These are phyloP conservation scores for Hydnum rufescens DNA, from an alignment of 768 basidiomycete genomes.

Conservation along the genomic window DNA sequence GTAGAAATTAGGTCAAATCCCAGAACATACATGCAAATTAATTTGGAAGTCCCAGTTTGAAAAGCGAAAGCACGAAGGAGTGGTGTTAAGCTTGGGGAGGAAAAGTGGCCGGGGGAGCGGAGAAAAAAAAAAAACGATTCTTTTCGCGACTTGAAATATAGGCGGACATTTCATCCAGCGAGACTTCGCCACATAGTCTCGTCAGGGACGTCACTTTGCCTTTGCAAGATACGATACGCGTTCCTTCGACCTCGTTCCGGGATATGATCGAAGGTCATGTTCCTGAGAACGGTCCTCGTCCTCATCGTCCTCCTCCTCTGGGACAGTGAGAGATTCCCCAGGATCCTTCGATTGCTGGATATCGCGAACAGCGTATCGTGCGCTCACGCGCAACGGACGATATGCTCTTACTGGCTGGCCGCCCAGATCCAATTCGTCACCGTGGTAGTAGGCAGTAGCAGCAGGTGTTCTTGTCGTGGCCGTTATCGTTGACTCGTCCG, in stretches of 20 bases:
- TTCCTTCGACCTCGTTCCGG: conserved; percentile 16
- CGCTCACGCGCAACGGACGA: conserved; percentile 35
- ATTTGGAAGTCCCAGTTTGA: not conserved
- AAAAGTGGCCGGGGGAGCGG: too few relatives aligned
- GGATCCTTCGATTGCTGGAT: conserved; percentile 37
- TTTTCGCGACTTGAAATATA: too few relatives aligned
- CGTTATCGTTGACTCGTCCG: conserved; percentile 6
- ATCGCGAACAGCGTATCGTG: conserved; percentile 50
- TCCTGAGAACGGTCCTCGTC: conserved; percentile 18
- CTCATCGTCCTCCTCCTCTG: conserved; percentile 31
- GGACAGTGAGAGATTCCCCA: conserved; percentile 41
- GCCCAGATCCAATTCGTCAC: not conserved
- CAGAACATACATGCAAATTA: too few relatives aligned
- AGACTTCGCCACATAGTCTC: conserved; percentile 72
- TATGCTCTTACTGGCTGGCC: conserved; percentile 17
- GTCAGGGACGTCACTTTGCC: conserved; percentile 44
- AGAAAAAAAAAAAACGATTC: too few relatives aligned
- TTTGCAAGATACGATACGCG: conserved; percentile 50
- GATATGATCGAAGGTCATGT: conserved; percentile 14
- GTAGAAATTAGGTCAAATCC: too few relatives aligned
- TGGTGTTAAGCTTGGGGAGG: not conserved
- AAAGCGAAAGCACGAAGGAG: not conserved
- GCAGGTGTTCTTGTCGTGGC: not conserved
- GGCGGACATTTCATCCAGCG: conserved; percentile 18
- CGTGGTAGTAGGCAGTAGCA: not conserved